A percentile compares a stretch with the other conserved stretches of the same genome.
These are phyloP conservation scores for Pestalotiopsis sp. DNA, from an alignment of 2,329 filamentous ascomycete species.

Conservation along the genomic window DNA sequence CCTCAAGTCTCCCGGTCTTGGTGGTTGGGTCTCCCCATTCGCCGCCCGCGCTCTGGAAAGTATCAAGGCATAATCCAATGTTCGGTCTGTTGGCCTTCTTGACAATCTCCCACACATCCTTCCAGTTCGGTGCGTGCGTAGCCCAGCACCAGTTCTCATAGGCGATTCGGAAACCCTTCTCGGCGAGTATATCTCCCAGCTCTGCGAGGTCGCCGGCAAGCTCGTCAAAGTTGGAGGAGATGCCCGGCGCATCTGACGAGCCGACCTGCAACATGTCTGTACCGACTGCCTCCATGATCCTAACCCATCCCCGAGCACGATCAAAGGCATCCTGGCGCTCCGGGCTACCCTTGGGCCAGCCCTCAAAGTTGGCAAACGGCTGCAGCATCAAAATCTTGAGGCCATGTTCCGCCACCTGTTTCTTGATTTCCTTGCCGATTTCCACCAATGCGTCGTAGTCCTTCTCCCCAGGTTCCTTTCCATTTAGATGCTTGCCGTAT, in stretches of 20 bases:
- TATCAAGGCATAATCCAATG: conserved; percentile 76
- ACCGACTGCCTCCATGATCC: conserved; percentile 70
- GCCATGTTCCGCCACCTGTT: conserved; percentile 53
- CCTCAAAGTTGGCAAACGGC: conserved; percentile 77
- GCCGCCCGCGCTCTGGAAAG: conserved; percentile 73
- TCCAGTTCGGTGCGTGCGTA: conserved; percentile 70
- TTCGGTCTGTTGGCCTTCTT: conserved; percentile 64
- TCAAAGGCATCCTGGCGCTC: conserved; percentile 65
- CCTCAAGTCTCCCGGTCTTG: conserved; percentile 58
- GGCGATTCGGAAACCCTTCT: conserved; percentile 62
- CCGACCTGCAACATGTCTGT: conserved; percentile 72
- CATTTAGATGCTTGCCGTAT: conserved; percentile 56
- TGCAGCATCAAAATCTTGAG: conserved; percentile 73
- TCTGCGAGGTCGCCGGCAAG: conserved; percentile 65
- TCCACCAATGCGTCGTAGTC: conserved; percentile 62
- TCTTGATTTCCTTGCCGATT: conserved; percentile 56
- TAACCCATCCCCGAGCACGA: conserved; percentile 67
- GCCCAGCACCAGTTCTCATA: conserved; percentile 88
- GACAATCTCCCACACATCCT: conserved; percentile 70
- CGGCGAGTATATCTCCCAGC: conserved; percentile 63
- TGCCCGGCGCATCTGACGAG: conserved; percentile 64
- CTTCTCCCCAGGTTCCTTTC: conserved; percentile 52
- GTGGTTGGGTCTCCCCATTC: conserved; percentile 77
- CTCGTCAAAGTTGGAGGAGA: conserved; percentile 49
- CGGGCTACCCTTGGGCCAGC: conserved; percentile 62